A percentile compares a stretch with the other conserved stretches of the same genome.
Evolutionary conservation across 148 eudicot genomes (phyloP).

Genomic region (Rheum nobile): DNA sequence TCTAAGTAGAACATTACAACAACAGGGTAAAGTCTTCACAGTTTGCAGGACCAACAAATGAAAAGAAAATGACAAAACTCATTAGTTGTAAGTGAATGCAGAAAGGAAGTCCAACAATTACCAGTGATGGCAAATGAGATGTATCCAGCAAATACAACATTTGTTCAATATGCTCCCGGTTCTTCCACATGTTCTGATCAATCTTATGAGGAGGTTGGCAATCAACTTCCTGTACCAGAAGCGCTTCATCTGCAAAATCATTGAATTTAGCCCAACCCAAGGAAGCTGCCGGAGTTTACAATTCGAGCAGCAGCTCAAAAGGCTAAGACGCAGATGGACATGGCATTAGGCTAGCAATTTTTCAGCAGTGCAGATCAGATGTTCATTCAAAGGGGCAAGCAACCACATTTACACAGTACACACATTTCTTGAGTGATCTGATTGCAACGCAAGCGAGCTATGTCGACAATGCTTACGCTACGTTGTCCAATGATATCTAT

Average conservation of each 20-base stretch:
- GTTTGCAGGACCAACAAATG: background rate
- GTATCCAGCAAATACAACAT: slow-evolving; percentile 59
- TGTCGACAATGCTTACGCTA: background rate
- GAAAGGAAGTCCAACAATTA: slow-evolving; percentile 12
- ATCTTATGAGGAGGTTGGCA: slow-evolving; percentile 74
- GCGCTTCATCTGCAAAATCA: slow-evolving; percentile 38
- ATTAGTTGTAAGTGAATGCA: background rate
- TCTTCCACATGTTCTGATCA: slow-evolving; percentile 98
- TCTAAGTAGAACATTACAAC: background rate
- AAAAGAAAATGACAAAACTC: background rate
- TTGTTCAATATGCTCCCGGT: slow-evolving; percentile 86
- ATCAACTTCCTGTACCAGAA: slow-evolving; percentile 51
- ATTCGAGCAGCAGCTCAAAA: background rate
- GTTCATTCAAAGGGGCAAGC: background rate
- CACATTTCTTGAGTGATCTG: background rate
- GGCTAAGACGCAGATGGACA: background rate
- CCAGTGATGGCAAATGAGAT: slow-evolving; percentile 65
- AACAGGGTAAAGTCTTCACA: background rate
- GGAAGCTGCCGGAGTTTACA: background rate
- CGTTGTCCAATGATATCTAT: background rate
- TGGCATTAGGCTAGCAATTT: background rate
- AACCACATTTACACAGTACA: background rate
- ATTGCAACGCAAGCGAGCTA: slow-evolving; percentile 1
- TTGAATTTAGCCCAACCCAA: background rate
- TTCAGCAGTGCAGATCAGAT: background rate